Percentiles rank a stretch among this genome's conserved stretches.
Evolutionary conservation across 1,139 yeast species (phyloP).

Genomic region (Yamadazyma diddensiae): DNA sequence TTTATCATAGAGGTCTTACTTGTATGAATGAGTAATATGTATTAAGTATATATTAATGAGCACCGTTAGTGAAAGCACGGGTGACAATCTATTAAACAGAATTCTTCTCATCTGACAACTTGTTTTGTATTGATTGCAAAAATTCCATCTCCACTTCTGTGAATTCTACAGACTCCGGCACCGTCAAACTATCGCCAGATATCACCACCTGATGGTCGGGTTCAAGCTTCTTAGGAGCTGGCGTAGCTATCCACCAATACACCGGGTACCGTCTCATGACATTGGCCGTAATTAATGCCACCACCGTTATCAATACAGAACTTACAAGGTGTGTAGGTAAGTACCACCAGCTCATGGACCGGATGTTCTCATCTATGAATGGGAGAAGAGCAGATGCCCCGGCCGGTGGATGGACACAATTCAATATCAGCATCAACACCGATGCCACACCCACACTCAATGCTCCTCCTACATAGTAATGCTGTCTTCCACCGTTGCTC

Average conservation of each 20-base stretch:
- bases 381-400: constrained; percentile 73
- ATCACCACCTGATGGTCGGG: constrained; percentile 16
- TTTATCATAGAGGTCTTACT: too few relatives aligned
- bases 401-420: constrained; percentile 71
- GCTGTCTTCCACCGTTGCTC: constrained; percentile 33
- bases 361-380: constrained; percentile 42
- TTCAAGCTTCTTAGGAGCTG: not conserved
- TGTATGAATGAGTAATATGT: too few relatives aligned
- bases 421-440: constrained; percentile 53
- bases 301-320: constrained; percentile 46
- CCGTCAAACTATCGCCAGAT: constrained; percentile 16
- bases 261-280: constrained; percentile 53
- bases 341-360: constrained; percentile 66
- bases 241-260: constrained; percentile 59
- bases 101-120: constrained; percentile 8
- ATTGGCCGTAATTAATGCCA: constrained; percentile 58
- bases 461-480: constrained; percentile 63
- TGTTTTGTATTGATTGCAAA: constrained; percentile 23
- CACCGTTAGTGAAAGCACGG: too few relatives aligned
- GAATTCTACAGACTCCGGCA: constrained; percentile 24
- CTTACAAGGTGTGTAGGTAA: constrained; percentile 56
- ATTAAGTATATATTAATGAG: too few relatives aligned
- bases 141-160: constrained; percentile 26
- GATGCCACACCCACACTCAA: constrained; percentile 57
- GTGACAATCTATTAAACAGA: too few relatives aligned